Conservation (phyloP, 1,284 basidiomycete genomes). For the Termitomyces sp. region DNA sequence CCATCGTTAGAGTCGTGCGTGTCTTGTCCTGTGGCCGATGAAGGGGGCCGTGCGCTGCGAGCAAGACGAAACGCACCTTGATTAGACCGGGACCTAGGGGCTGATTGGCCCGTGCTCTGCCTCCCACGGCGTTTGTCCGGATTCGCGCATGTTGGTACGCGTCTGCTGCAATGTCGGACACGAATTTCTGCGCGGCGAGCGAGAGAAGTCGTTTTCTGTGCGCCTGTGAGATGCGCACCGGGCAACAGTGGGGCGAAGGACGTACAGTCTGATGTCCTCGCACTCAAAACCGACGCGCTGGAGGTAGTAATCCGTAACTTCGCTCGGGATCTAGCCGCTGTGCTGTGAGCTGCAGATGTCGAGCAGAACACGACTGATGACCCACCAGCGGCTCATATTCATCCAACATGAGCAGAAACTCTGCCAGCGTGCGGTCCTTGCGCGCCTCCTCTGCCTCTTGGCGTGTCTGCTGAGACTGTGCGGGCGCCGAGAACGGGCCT, state of each 20-base stretch:
- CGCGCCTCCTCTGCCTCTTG: constrained; percentile 79
- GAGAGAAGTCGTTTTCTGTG: constrained; percentile 88
- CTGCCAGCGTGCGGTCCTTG: constrained; percentile 86
- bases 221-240: neutral
- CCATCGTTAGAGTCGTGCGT: constrained; percentile 97
- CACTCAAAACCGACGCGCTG: constrained; percentile 96
- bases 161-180: constrained; percentile 95
- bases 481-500: constrained; percentile 12
- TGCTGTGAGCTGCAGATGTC: neutral
- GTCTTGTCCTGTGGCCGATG: constrained; percentile 69
- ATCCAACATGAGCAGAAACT: constrained; percentile 94
- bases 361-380: neutral
- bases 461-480: constrained; percentile 37
- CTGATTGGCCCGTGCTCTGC: constrained; percentile 58
- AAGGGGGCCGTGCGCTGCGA: neutral
- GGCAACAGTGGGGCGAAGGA: constrained; percentile 13
- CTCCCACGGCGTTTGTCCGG: constrained; percentile 73
- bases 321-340: constrained; percentile 86
- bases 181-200: constrained; percentile 96
- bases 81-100: constrained; percentile 52
- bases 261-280: constrained; percentile 87
- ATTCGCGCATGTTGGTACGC: constrained; percentile 98
- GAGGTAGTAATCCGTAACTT: constrained; percentile 97
- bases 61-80: constrained; percentile 41
- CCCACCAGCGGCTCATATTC: constrained; percentile 92